These are phyloP conservation scores for Combretum micranthum DNA, from an alignment of 345 rosid genomes.

Conservation along the genomic window DNA sequence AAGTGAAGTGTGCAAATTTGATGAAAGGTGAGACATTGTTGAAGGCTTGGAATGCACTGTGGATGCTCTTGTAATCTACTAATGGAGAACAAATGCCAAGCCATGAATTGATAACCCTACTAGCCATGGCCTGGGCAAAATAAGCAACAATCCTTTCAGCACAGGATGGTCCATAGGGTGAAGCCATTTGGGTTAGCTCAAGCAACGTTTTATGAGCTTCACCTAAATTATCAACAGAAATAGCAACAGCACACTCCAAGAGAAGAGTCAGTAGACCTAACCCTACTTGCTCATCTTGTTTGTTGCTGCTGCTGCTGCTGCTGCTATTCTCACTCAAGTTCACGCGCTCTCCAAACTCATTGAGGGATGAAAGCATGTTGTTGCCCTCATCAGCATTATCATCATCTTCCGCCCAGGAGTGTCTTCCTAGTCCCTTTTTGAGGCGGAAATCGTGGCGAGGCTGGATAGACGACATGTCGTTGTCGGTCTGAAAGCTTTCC, in stretches of 20 bases:
- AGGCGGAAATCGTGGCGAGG: slow-evolving; percentile 3
- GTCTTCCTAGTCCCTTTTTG: not conserved
- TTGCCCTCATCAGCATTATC: not conserved
- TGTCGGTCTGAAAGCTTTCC: slow-evolving; percentile 17
- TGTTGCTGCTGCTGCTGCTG: slow-evolving; percentile 7
- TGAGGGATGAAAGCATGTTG: slow-evolving; percentile 17
- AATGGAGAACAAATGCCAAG: slow-evolving; percentile 54
- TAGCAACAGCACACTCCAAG: slow-evolving; percentile 57
- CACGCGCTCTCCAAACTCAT: slow-evolving; percentile 6
- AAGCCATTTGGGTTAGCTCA: slow-evolving; percentile 64
- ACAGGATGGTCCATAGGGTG: slow-evolving; percentile 53
- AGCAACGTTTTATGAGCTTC: slow-evolving; percentile 57
- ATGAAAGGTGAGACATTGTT: slow-evolving; percentile 59
- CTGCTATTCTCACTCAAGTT: slow-evolving; percentile 6
- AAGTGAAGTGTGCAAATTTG: slow-evolving; percentile 65
- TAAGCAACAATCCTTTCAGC: slow-evolving; percentile 67
- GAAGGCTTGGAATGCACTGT: slow-evolving; percentile 41
- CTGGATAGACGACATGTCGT: no score
- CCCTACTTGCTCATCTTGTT: slow-evolving; percentile 30
- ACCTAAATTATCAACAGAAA: slow-evolving; percentile 56
- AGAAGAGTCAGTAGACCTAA: slow-evolving; percentile 38
- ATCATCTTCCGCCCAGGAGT: no score
- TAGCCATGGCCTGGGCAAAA: slow-evolving; percentile 57
- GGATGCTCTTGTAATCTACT: slow-evolving; percentile 31
- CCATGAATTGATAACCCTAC: slow-evolving; percentile 66